A percentile compares a stretch with the other conserved stretches of the same genome.
Conservation (phyloP, 2,329 filamentous ascomycete species). For the Phyllosticta citriasiana region DNA sequence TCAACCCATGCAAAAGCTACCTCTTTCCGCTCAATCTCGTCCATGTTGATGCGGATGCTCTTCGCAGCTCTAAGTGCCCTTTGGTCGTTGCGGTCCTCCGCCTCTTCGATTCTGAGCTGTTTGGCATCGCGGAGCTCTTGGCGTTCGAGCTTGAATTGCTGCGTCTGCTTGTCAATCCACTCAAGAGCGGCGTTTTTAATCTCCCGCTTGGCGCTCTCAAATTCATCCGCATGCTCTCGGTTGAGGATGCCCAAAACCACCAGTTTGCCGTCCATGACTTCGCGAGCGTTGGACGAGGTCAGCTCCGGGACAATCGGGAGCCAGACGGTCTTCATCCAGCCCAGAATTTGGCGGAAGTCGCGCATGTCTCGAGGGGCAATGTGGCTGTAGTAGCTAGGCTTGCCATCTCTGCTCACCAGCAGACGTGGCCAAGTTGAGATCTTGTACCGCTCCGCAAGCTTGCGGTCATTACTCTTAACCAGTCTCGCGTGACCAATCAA, state of each 20-base stretch:
- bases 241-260: slow-evolving; percentile 89
- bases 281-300: slow-evolving; percentile 78
- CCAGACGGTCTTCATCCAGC: slow-evolving; percentile 97
- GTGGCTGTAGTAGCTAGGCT: slow-evolving; percentile 81
- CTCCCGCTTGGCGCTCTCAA: slow-evolving; percentile 69
- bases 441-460: slow-evolving; percentile 74
- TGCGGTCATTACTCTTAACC: slow-evolving; percentile 77
- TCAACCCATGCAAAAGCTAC: slow-evolving; percentile 97
- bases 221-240: slow-evolving; percentile 68
- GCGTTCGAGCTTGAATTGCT: slow-evolving; percentile 82
- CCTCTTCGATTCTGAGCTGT: slow-evolving; percentile 91
- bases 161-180: slow-evolving; percentile 95
- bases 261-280: slow-evolving; percentile 90
- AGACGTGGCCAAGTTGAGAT: slow-evolving; percentile 95
- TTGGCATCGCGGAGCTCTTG: slow-evolving; percentile 92
- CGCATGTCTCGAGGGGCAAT: slow-evolving; percentile 84
- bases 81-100: slow-evolving; percentile 85
- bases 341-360: slow-evolving; percentile 66
- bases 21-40: slow-evolving; percentile 75
- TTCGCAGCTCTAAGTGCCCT: slow-evolving; percentile 79
- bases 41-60: slow-evolving; percentile 83
- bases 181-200: slow-evolving; percentile 92
- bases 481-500: slow-evolving; percentile 86
- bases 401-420: slow-evolving; percentile 77
- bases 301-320: slow-evolving; percentile 90